A percentile compares a stretch with the other conserved stretches of the same genome.
These are phyloP conservation scores for Alternaria sp. DNA, from an alignment of 2,329 filamentous ascomycete species.

Conservation along the genomic window DNA sequence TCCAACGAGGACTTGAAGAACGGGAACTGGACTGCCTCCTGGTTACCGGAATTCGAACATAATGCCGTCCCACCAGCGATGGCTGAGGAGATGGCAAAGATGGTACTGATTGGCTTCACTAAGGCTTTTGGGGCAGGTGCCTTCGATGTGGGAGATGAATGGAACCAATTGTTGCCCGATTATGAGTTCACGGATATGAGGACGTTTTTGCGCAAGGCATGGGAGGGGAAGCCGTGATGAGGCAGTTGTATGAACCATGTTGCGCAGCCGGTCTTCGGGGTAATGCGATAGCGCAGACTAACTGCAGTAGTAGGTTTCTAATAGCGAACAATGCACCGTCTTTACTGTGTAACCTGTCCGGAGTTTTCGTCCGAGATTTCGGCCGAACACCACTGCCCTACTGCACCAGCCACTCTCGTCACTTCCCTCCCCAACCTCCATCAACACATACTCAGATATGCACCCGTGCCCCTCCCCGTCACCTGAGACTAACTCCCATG, in stretches of 20 bases:
- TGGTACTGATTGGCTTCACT: conserved; percentile 27
- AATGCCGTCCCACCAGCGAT: conserved; percentile 43
- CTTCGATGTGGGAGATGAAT: conserved; percentile 51
- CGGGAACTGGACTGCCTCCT: conserved; percentile 40
- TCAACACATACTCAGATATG: neutral
- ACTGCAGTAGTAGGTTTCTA: neutral
- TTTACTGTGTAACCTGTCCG: neutral
- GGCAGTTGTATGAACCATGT: neutral
- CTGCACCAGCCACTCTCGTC: neutral
- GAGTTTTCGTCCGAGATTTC: neutral
- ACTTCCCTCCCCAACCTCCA: neutral
- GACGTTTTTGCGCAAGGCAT: conserved; percentile 46
- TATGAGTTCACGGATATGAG: conserved; percentile 50
- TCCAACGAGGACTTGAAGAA: conserved; percentile 51
- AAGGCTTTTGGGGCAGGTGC: conserved; percentile 44
- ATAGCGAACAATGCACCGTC: neutral
- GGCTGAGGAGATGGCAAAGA: conserved; percentile 39
- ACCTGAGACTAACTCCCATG: neutral
- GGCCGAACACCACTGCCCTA: neutral
- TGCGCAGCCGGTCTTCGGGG: neutral
- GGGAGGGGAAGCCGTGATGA: conserved; percentile 40
- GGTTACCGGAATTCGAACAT: conserved; percentile 43
- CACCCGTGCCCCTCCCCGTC: neutral
- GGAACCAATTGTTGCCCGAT: conserved; percentile 53
- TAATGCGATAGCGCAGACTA: neutral